phyloP scores from a whole-genome alignment of 2,329 filamentous ascomycete species.

The Trichoderma sp. region DNA sequence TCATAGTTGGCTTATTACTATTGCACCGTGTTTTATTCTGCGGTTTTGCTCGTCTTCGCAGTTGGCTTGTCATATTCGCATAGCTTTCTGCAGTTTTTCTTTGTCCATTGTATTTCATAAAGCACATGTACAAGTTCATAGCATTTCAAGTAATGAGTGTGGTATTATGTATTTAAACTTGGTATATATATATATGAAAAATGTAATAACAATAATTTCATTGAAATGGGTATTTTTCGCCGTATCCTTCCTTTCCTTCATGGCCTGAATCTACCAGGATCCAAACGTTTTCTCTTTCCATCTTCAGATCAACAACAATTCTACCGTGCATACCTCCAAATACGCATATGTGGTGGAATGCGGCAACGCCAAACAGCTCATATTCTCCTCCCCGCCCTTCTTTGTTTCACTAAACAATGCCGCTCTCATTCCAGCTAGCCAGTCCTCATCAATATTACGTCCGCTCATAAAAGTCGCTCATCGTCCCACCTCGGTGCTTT shows the following conservation, averaged over 20 bases:
- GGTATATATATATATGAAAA: constrained; percentile 1
- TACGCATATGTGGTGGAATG: constrained; percentile 18
- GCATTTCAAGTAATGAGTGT: neutral
- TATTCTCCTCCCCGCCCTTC: constrained; percentile 19
- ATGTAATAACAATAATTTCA: neutral
- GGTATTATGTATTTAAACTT: constrained; percentile 23
- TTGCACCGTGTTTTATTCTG: neutral
- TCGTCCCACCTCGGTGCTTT: neutral
- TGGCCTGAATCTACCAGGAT: constrained; percentile 19
- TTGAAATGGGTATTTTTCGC: constrained; percentile 25
- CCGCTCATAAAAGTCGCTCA: constrained; percentile 6
- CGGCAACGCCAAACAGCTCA: neutral
- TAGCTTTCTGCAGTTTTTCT: neutral
- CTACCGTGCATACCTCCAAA: neutral
- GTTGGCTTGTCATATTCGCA: neutral
- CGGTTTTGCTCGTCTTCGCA: neutral
- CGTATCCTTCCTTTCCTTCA: constrained; percentile 15
- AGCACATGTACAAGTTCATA: neutral
- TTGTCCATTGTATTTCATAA: neutral
- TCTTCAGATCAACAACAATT: neutral
- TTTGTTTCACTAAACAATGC: constrained; percentile 37
- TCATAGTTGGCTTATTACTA: neutral
- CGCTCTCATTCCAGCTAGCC: constrained; percentile 34
- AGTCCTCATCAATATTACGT: constrained; percentile 28
- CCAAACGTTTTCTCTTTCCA: constrained; percentile 6